Evolutionary conservation across 2,329 filamentous ascomycete genomes (phyloP).

Genomic region (Sporothrix schenckii): DNA sequence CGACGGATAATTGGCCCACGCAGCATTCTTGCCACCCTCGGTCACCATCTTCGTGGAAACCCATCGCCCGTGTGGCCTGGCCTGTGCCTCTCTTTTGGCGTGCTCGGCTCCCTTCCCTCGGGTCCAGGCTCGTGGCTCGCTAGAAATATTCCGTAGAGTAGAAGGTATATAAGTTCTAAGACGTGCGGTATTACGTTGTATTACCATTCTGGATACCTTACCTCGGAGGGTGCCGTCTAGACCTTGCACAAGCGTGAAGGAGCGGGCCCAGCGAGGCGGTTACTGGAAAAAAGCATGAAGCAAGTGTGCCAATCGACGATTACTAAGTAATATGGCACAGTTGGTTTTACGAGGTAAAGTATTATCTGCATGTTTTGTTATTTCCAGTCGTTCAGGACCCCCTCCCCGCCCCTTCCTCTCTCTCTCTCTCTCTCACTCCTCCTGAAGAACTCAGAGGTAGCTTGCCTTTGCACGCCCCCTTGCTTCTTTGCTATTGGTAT

Average conservation of each 20-base stretch:
- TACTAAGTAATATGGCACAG: too few relatives aligned
- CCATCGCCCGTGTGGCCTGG: constrained; percentile 4
- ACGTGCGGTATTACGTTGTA: background rate
- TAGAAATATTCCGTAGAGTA: constrained; percentile 5
- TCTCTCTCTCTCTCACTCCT: background rate
- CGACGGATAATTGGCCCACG: background rate
- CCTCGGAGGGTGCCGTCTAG: background rate
- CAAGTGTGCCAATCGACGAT: too few relatives aligned
- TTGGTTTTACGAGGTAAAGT: too few relatives aligned
- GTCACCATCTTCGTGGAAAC: too few relatives aligned
- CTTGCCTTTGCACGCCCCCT: too few relatives aligned
- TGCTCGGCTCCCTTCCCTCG: constrained; percentile 36
- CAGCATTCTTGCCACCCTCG: background rate
- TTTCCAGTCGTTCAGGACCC: background rate
- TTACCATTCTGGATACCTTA: constrained; percentile 18
- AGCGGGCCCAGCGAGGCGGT: background rate
- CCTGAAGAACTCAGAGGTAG: too few relatives aligned
- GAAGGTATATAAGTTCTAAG: too few relatives aligned
- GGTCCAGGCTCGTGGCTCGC: constrained; percentile 28
- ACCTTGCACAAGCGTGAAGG: background rate
- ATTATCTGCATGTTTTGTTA: too few relatives aligned
- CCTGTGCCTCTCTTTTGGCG: constrained; percentile 21
- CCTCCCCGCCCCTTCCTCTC: background rate
- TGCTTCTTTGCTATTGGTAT: too few relatives aligned
- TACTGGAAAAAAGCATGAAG: too few relatives aligned